Evolutionary conservation across 805 yeast genomes (phyloP).

Genomic region (Yamadazyma paraphyllophila): DNA sequence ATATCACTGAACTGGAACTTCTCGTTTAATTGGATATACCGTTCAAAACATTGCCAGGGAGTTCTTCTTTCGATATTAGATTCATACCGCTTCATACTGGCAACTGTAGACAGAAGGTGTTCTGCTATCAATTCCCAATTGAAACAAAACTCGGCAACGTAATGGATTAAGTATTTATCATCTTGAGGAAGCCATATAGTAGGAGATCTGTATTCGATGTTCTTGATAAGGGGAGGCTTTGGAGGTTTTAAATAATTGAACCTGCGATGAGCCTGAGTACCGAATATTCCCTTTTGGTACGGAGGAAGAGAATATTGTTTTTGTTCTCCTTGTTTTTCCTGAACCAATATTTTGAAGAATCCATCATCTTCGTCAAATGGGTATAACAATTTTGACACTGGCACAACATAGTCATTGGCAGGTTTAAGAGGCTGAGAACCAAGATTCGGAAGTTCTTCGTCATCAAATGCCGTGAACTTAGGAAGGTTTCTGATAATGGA

Average conservation of each 20-base stretch:
- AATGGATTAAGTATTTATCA: constrained; percentile 73
- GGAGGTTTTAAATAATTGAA: constrained; percentile 79
- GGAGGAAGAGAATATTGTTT: constrained; percentile 28
- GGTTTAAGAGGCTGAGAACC: constrained; percentile 24
- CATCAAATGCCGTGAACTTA: constrained; percentile 47
- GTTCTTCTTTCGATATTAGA: constrained; percentile 93
- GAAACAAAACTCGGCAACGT: constrained; percentile 82
- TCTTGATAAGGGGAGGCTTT: constrained; percentile 79
- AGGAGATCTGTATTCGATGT: constrained; percentile 81
- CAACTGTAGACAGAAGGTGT: constrained; percentile 64
- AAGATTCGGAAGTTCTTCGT: constrained; percentile 20
- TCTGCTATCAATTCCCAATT: constrained; percentile 93
- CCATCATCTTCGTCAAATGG: constrained; percentile 63
- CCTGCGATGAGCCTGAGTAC: constrained; percentile 49
- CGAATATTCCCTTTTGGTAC: constrained; percentile 59
- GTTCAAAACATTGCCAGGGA: constrained; percentile 98
- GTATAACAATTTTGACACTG: constrained; percentile 64
- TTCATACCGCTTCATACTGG: constrained; percentile 58
- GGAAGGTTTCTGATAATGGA: constrained; percentile 49
- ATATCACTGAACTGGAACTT: constrained; percentile 82
- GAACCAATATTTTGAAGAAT: constrained; percentile 59
- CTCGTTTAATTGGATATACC: constrained; percentile 90
- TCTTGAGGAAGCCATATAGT: constrained; percentile 97
- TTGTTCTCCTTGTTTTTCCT: constrained; percentile 27
- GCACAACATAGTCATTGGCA: constrained; percentile 38